A percentile compares a stretch with the other conserved stretches of the same genome.
Conservation (phyloP, 108 stramenopile species). For the Epithemia pelagica region DNA sequence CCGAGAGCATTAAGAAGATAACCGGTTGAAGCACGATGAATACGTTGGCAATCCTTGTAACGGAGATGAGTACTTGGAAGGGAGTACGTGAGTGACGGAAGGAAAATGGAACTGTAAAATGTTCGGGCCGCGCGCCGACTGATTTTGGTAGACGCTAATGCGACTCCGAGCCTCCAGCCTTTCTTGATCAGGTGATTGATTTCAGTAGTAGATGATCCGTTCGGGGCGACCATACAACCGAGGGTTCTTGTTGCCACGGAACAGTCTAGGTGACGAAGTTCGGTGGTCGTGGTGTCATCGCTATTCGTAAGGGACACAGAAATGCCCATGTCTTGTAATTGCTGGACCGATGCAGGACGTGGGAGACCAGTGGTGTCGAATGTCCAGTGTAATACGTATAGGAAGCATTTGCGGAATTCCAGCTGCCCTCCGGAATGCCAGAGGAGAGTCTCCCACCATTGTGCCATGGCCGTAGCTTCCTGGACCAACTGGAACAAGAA, state of each 20-base stretch:
- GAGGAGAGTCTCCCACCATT: slow-evolving; percentile 7
- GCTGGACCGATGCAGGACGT: background rate
- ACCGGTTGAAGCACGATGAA: slow-evolving; percentile 1
- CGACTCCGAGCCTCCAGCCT: background rate
- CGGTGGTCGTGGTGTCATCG: background rate
- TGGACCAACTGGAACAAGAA: background rate
- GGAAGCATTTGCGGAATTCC: slow-evolving; percentile 9
- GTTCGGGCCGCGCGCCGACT: background rate
- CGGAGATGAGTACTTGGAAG: background rate
- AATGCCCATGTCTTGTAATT: background rate
- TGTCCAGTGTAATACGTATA: background rate
- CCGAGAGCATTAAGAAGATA: background rate
- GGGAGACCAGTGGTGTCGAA: background rate
- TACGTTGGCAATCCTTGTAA: background rate
- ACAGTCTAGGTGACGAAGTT: background rate
- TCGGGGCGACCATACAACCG: background rate
- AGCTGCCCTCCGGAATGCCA: background rate
- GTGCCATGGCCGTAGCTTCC: background rate
- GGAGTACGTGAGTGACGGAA: background rate
- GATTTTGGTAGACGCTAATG: background rate
- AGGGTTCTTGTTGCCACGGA: background rate
- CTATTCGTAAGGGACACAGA: background rate
- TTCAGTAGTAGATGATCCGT: background rate
- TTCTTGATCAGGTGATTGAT: background rate
- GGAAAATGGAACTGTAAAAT: background rate